Evolutionary conservation across 2,329 filamentous ascomycete species (phyloP).

Genomic region (Cladosporium sp.): DNA sequence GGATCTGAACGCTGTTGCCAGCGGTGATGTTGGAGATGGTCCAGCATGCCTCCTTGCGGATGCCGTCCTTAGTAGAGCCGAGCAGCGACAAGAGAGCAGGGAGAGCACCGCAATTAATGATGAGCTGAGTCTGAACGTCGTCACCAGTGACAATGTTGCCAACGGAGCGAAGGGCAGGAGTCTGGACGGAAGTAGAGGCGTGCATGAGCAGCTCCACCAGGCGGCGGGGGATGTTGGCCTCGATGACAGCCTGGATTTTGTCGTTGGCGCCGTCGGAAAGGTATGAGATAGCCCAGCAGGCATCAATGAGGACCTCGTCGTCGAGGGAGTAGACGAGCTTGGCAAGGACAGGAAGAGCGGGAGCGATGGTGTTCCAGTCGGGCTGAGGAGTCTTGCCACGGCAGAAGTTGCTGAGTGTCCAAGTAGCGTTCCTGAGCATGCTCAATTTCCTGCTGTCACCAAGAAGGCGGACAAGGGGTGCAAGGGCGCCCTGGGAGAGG

Average conservation of each 20-base stretch:
- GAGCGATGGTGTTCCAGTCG: slow-evolving; percentile 94
- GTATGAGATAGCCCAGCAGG: slow-evolving; percentile 99
- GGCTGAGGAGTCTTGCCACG: slow-evolving; percentile 98
- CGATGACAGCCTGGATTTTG: slow-evolving; percentile 98
- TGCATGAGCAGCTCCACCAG: slow-evolving; percentile 98
- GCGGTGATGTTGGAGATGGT: slow-evolving; percentile 99
- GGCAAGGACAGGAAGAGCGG: slow-evolving; percentile 88
- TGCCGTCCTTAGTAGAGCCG: slow-evolving; percentile 97
- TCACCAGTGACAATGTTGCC: slow-evolving; percentile 99
- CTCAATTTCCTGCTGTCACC: slow-evolving; percentile 98
- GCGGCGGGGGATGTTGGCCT: slow-evolving; percentile 93
- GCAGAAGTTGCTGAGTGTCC: slow-evolving; percentile 99
- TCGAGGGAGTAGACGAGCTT: slow-evolving; percentile 99
- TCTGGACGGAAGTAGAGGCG: slow-evolving; percentile 96
- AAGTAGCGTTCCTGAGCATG: slow-evolving; percentile 98
- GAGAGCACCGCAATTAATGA: slow-evolving; percentile 96
- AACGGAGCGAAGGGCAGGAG: slow-evolving; percentile 91
- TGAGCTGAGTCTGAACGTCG: slow-evolving; percentile 97
- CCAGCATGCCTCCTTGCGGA: slow-evolving; percentile 99
- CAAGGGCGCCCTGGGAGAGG: slow-evolving; percentile 84
- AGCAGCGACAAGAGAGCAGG: slow-evolving; percentile 90
- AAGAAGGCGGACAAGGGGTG: slow-evolving; percentile 83
- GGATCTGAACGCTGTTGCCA: slow-evolving; percentile 96
- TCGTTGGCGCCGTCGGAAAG: slow-evolving; percentile 97
- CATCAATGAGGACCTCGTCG: slow-evolving; percentile 97